A percentile compares a stretch with the other conserved stretches of the same genome.
phyloP scores from a whole-genome alignment of 305 asterid genomes.

The Fraxinus nigra region DNA sequence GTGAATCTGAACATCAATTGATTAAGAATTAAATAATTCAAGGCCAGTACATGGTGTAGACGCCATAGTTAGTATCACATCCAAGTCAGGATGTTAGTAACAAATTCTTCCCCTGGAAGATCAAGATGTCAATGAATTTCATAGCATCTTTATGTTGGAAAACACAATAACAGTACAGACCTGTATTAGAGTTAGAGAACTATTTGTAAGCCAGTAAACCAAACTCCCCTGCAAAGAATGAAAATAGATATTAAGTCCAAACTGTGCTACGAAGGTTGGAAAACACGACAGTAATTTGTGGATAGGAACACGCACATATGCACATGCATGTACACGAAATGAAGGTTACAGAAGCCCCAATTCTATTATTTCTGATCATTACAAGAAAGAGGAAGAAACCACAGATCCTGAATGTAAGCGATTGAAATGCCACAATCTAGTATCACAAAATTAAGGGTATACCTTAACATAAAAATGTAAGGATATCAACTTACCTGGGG shows the following conservation, averaged over 20 bases:
- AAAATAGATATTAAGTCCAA: constrained; percentile 12
- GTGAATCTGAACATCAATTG: not conserved
- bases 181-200: constrained; percentile 63
- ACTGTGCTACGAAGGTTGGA: not conserved
- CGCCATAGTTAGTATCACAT: not conserved
- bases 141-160: not conserved
- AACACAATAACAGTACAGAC: constrained; percentile 33
- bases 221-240: constrained; percentile 72
- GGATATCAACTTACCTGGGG: constrained; percentile 65
- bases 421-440: constrained; percentile 15
- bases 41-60: not conserved
- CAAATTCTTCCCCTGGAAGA: constrained; percentile 7
- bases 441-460: constrained; percentile 11
- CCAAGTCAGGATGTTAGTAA: not conserved
- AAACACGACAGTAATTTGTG: not conserved
- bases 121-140: constrained; percentile 7
- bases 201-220: constrained; percentile 79
- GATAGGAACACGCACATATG: not conserved
- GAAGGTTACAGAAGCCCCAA: not conserved
- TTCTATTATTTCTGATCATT: not conserved
- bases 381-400: not conserved
- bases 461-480: not conserved
- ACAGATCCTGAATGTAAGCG: constrained; percentile 3
- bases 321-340: not conserved
- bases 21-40: not conserved